These are phyloP conservation scores for Ceratocystis ficicola DNA, from an alignment of 2,329 filamentous ascomycete species.

Conservation along the genomic window DNA sequence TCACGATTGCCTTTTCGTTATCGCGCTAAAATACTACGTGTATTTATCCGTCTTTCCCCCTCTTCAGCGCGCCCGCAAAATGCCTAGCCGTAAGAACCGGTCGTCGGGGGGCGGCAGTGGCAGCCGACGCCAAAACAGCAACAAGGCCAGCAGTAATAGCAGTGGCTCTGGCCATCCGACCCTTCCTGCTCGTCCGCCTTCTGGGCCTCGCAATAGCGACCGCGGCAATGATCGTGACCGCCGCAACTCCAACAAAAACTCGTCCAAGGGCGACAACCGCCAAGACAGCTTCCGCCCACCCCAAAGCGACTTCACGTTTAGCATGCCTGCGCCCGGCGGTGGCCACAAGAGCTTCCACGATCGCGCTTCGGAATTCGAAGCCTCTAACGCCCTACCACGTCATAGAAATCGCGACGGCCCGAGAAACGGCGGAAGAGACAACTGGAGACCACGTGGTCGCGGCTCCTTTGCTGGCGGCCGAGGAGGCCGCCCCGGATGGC, in stretches of 20 bases:
- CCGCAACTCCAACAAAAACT: not conserved
- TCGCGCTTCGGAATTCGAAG: slow-evolving; percentile 23
- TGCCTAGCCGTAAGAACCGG: slow-evolving; percentile 3
- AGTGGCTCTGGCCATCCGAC: slow-evolving; percentile 33
- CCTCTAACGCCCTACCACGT: slow-evolving; percentile 19
- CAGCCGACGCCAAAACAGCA: slow-evolving; percentile 33
- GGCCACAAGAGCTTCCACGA: slow-evolving; percentile 27
- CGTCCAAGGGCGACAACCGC: slow-evolving; percentile 1
- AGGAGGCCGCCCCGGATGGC: slow-evolving; percentile 25
- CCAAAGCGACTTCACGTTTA: slow-evolving; percentile 45
- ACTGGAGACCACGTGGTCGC: slow-evolving; percentile 26
- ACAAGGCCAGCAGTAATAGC: slow-evolving; percentile 30
- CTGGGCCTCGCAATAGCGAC: slow-evolving; percentile 10
- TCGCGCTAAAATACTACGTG: not conserved
- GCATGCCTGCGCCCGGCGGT: slow-evolving; percentile 38
- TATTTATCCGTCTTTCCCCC: not conserved
- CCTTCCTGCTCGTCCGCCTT: slow-evolving; percentile 10
- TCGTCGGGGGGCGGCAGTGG: slow-evolving; percentile 14
- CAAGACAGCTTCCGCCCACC: slow-evolving; percentile 27
- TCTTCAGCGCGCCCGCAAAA: not conserved
- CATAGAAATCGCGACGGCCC: slow-evolving; percentile 20
- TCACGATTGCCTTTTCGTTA: not conserved
- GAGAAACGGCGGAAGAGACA: slow-evolving; percentile 15
- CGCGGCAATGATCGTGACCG: slow-evolving; percentile 10
- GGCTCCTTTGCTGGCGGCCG: slow-evolving; percentile 26